phyloP scores from a whole-genome alignment of 139 green algal species.

The Dunaliella primolecta region DNA sequence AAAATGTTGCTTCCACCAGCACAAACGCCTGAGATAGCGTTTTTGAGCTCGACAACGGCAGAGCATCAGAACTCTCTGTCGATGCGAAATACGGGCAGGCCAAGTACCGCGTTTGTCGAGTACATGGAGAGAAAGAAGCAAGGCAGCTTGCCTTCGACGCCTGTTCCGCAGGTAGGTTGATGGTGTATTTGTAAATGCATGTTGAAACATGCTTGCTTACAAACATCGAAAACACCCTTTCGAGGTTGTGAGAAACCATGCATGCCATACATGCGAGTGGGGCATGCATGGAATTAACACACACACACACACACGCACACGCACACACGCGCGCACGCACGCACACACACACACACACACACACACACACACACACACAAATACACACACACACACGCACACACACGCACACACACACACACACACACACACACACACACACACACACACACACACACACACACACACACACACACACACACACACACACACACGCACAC shows the following conservation, averaged over 20 bases:
- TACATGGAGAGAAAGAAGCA: background rate
- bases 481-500: too few species aligned
- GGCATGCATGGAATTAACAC: too few species aligned
- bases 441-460: background rate
- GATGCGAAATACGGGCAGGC: background rate
- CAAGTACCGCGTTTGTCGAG: background rate
- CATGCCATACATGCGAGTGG: too few species aligned
- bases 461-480: background rate
- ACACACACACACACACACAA: background rate
- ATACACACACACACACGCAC: background rate
- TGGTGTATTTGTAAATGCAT: too few species aligned
- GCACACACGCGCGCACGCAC: background rate
- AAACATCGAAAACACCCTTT: too few species aligned
- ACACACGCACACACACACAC: background rate
- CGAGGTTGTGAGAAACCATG: too few species aligned
- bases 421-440: too few species aligned
- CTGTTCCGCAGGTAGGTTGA: background rate
- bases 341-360: background rate
- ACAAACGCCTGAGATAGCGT: too few species aligned
- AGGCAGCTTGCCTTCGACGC: background rate
- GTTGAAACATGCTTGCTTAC: too few species aligned
- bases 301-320: background rate
- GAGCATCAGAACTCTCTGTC: background rate
- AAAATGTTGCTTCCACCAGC: too few species aligned
- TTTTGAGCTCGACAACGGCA: too few species aligned